Evolutionary conservation across 352 stramenopile species (phyloP), one percentile per base, ranked within the genome.

Genomic region (Globisporangium takayamanum): DNA sequence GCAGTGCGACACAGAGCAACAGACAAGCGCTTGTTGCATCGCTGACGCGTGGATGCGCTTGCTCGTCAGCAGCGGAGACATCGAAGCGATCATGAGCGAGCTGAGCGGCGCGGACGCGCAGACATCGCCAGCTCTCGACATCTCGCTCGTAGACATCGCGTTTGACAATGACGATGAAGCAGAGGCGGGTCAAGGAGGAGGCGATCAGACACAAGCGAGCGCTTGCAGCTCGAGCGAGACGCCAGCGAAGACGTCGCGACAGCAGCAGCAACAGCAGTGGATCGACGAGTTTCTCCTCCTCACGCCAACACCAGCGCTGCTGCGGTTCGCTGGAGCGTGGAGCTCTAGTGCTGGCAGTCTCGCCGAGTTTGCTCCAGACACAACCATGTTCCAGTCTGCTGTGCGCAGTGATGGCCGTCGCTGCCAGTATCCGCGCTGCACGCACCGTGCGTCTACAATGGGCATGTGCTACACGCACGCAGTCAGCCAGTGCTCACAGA

Each of bases 391-490:
- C 14, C 41, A 20, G 15, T 46, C 41, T 16, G 41, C 41, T 5
- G 14, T 5, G 18, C 41, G 14, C 47, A 50, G 22, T 36, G 28
- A 44, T 36, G 6, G 6, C 10, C 39, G 26, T 25, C 49, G 52
- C 18, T 61, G 55, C 18, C 47, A 50, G 55, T 36, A 44, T 15
- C 22, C 22, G 25, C 36, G 41, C 36, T 55, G 55, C 25, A 7
- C 37, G 18, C 36, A 30, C 20, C 18, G 11, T 8, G 55, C 55
- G 25, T 10, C 48, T 18, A 25, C 53, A 25, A n/a, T 54, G 47
- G 39, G 47, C 25, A 37, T 53, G 55, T 55, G 55, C 37, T 45
- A 42, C 47, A 46, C 37, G 33, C 55, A 60, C 46, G 36, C 46
- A 18, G 46, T 48, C 18, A 1, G n/a, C 20, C 46, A 55, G n/a